phyloP scores from a whole-genome alignment of 1,284 basidiomycete species.

The Termitomyces sp. region DNA sequence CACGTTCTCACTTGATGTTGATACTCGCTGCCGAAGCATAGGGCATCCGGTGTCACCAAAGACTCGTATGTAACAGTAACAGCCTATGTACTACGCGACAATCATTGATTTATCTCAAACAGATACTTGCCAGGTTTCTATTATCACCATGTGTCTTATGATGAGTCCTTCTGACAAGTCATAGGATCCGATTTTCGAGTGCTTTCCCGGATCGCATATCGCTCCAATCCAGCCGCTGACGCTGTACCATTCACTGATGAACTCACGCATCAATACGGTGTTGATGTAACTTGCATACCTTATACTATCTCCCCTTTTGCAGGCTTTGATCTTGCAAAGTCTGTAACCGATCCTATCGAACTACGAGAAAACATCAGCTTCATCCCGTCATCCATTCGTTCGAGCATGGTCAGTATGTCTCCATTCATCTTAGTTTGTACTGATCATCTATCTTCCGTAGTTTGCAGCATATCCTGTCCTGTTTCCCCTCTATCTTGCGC shows the following conservation, averaged over 20 bases:
- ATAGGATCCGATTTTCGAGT: slow-evolving; percentile 34
- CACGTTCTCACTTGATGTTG: not conserved
- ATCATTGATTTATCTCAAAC: slow-evolving; percentile 5
- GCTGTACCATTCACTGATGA: slow-evolving; percentile 33
- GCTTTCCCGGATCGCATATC: slow-evolving; percentile 31
- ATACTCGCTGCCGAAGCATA: slow-evolving; percentile 12
- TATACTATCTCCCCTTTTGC: slow-evolving; percentile 38
- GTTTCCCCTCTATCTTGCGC: slow-evolving; percentile 36
- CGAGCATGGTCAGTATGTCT: slow-evolving; percentile 23
- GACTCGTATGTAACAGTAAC: slow-evolving; percentile 25
- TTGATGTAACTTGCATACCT: slow-evolving; percentile 36
- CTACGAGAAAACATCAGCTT: slow-evolving; percentile 24
- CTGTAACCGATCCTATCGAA: slow-evolving; percentile 9
- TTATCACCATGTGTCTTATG: not conserved
- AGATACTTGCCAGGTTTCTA: slow-evolving; percentile 39
- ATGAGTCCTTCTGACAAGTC: not conserved
- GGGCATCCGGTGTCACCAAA: slow-evolving; percentile 9
- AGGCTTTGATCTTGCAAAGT: slow-evolving; percentile 25
- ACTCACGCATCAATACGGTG: slow-evolving; percentile 30
- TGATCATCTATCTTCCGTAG: slow-evolving; percentile 19
- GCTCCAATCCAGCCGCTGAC: slow-evolving; percentile 16
- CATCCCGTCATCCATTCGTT: slow-evolving; percentile 26
- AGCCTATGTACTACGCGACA: not conserved
- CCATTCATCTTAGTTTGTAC: not conserved
- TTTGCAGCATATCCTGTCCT: slow-evolving; percentile 36